Evolutionary conservation across 768 basidiomycete species (phyloP).

Genomic region (Mycena epipterygia): DNA sequence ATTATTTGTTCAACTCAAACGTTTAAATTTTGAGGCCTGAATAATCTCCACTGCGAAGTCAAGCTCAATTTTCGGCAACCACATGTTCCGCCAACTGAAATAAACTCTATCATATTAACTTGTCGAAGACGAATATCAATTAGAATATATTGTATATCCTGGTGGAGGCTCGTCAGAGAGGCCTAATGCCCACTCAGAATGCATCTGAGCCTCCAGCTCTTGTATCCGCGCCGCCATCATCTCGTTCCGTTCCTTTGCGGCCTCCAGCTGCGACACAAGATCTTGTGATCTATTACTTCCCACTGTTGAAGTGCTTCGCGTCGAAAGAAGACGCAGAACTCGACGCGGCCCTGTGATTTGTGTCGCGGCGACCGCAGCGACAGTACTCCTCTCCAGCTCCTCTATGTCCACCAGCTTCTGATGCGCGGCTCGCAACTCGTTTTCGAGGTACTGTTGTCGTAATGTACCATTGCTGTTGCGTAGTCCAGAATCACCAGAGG

Average conservation of each 20-base stretch:
- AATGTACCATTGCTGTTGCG: neutral
- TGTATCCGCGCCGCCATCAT: neutral
- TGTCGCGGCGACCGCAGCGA: neutral
- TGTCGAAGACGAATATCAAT: no score
- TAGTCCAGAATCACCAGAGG: neutral
- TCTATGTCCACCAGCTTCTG: neutral
- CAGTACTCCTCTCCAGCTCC: neutral
- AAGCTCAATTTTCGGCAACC: no score
- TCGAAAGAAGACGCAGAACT: neutral
- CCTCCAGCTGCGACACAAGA: neutral
- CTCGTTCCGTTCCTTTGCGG: neutral
- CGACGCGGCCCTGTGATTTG: neutral
- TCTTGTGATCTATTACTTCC: neutral
- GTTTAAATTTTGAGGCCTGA: no score
- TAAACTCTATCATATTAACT: no score
- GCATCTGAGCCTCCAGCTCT: neutral
- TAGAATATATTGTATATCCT: no score
- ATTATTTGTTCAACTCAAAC: no score
- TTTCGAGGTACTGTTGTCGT: neutral
- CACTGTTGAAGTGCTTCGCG: neutral
- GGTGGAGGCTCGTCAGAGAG: conserved; percentile 1
- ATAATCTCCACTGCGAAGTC: no score
- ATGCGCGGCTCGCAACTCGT: neutral
- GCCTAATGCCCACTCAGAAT: neutral
- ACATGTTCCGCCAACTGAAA: no score